Base-by-base conservation (phyloP, 805 yeast genomes). In the Cyberlindnera nakhonratchasimensis region DNA sequence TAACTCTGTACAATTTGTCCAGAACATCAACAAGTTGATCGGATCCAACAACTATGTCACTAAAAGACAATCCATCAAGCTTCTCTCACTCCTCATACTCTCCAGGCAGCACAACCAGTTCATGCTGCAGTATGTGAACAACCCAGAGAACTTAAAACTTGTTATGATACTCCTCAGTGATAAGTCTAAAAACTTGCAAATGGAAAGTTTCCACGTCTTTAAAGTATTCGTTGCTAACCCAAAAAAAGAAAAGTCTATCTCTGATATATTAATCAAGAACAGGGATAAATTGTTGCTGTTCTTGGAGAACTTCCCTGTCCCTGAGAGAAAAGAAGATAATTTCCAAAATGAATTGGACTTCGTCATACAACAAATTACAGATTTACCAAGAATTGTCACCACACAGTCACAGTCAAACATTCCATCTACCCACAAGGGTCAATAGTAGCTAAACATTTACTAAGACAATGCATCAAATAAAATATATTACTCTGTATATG, bases 181-280 rank as follows among this genome's bases (percentile, higher is more conserved):
- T 62, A 86, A 84, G 64, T 87, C 95, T 49, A 86, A 84, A 58
- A 90, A 90, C 62, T 74, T 93, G 45, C 96, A 90, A 60, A 64
- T 79, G 41, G 98, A 93, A 62, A 89, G 96, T 4, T 93, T 93
- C 59, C 90, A 93, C 51, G 83, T 91, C 29, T 91, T 93, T 69
- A 93, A 91, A 65, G 85, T 90, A 29, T 88, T 93, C 64, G 89
- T 89, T n/a, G 98, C 96, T 5, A 93, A 93, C 63, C 99, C 99
- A 5, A 80, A 83, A 49, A 90, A 90, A 61, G 72, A 88, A 3
- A 88, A 82, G 60, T 79, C 82, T 7, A 80, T 93, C 2, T 66
- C 75, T 40, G 96, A 91, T 62, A 85, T 91, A 17, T 69, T 93
- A 51, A 77, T 81, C 34, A 89, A 90, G 58, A 93, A 93, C 63